Base-by-base conservation (phyloP, 371 early-diverging fungal genomes). In the Syncephalastrum contaminatum region DNA sequence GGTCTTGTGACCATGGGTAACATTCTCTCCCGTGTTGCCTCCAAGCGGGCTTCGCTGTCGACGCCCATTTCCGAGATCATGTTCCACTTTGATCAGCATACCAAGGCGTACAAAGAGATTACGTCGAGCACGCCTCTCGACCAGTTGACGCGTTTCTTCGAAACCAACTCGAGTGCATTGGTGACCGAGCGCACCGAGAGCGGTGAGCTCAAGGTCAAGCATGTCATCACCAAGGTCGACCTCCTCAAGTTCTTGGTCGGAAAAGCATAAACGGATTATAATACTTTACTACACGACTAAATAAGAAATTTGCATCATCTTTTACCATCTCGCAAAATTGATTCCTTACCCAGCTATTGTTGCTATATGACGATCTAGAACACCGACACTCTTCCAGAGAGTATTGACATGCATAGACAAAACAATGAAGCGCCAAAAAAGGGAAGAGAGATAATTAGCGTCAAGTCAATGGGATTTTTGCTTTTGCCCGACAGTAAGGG, bases 171-270 rank as follows among this genome's bases (percentile, higher is more conserved):
- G 43, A 83, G 89, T 18, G 98, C 94, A 36, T 78, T 96, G 40
- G 91, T 98, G 19, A 98, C 98, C 3, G 91, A 90, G 58, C 65
- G 65, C 16, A 42, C 50, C 1, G 55, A 36, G 10, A 62, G 69
- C 36, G 76, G 84, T 54, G 73, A 83, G 57, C 72, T 82, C 46
- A 80, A 83, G 65, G 88, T 92, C 19, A 82, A 86, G 67, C 90
- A 91, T 54, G 91, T 96, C 16, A 85, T 94, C 27, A 96, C 95
- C 61, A 94, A 93, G 71, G 89, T 94, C 44, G 97, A 96, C 69
- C 74, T 96, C 48, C 81, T 96, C 22, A 75, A 87, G n/a, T 91
- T 78, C 59, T 74, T 96, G 58, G 88, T 91, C 47, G 81, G 80
- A 16, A 59, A 59, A 41, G 53, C 53, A 44, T 59, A 53, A 41